Percentiles rank a stretch among this genome's conserved stretches.
Conservation (phyloP, 371 early-diverging fungal genomes). For the Haplosporangium sp. region DNA sequence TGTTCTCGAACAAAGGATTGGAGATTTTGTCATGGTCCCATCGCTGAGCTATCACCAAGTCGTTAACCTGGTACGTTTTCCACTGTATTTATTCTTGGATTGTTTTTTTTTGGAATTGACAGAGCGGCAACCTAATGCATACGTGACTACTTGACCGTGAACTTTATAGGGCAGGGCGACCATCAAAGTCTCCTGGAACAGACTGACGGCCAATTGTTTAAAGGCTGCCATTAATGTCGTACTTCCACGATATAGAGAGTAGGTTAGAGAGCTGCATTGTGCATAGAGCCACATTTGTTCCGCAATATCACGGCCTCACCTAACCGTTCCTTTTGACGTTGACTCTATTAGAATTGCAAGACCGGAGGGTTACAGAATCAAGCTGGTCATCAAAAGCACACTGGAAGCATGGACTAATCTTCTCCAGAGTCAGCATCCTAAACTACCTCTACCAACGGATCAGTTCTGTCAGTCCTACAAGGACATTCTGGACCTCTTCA, state of each 20-base stretch:
- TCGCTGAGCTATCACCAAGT: slow-evolving; percentile 54
- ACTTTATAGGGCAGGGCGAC: slow-evolving; percentile 43
- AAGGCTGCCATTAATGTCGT: slow-evolving; percentile 27
- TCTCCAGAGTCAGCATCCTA: slow-evolving; percentile 8
- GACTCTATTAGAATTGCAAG: slow-evolving; percentile 34
- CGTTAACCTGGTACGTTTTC: slow-evolving; percentile 38
- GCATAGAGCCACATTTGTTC: too few relatives aligned
- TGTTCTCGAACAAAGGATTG: slow-evolving; percentile 51
- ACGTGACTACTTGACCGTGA: not conserved
- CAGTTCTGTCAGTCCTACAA: slow-evolving; percentile 35
- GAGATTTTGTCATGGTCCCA: slow-evolving; percentile 57
- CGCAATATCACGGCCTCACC: too few relatives aligned
- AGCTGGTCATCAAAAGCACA: slow-evolving; percentile 28
- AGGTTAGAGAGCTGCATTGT: too few relatives aligned
- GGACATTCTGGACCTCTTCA: slow-evolving; percentile 25
- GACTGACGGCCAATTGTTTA: slow-evolving; percentile 46
- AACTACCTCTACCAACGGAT: slow-evolving; percentile 9
- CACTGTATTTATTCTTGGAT: not conserved
- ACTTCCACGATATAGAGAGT: slow-evolving; percentile 52
- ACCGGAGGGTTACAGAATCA: slow-evolving; percentile 52
- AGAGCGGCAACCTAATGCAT: not conserved
- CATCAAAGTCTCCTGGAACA: slow-evolving; percentile 56
- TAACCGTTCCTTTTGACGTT: not conserved
- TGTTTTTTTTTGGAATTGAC: too few relatives aligned
- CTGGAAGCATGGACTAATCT: slow-evolving; percentile 27